Conservation (phyloP, 768 basidiomycete species). For the Filobasidium wieringae region DNA sequence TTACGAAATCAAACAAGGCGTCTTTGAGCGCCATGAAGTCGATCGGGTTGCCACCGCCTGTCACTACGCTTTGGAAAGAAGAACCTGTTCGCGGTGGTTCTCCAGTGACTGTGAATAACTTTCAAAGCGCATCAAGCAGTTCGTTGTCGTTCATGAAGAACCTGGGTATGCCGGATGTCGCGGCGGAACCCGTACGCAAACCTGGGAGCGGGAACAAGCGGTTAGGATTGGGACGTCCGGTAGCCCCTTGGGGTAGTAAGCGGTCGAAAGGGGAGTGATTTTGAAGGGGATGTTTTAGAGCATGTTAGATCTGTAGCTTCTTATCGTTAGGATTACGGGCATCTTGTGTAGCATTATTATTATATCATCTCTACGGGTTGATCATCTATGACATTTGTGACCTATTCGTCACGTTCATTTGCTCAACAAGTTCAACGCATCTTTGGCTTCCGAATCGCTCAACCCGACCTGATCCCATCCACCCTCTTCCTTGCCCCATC, state of each 20-base stretch:
- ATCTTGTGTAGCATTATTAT: too few relatives aligned
- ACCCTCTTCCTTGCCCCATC: constrained; percentile 5
- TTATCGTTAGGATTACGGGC: too few relatives aligned
- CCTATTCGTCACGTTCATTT: too few relatives aligned
- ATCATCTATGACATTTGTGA: too few relatives aligned
- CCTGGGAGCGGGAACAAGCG: constrained; percentile 1
- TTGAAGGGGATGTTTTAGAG: too few relatives aligned
- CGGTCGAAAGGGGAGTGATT: not conserved
- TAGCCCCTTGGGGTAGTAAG: constrained; percentile 4
- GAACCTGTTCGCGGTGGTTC: constrained; percentile 4
- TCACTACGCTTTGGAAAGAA: not conserved
- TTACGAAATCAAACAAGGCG: constrained; percentile 18
- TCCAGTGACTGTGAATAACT: constrained; percentile 15
- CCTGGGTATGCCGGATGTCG: constrained; percentile 19
- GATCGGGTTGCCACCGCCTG: constrained; percentile 27
- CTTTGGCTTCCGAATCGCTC: constrained; percentile 7
- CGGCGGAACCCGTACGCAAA: not conserved
- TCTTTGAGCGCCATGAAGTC: constrained; percentile 26
- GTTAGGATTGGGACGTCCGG: constrained; percentile 3
- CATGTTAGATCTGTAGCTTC: too few relatives aligned
- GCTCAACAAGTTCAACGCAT: too few relatives aligned
- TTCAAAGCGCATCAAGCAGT: constrained; percentile 22
- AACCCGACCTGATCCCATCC: constrained; percentile 15
- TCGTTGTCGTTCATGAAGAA: constrained; percentile 28
- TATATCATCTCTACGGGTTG: too few relatives aligned